Evolutionary conservation across 306 rosid species (phyloP), one percentile per base, ranked within the genome.

Genomic region (Vigna angularis): DNA sequence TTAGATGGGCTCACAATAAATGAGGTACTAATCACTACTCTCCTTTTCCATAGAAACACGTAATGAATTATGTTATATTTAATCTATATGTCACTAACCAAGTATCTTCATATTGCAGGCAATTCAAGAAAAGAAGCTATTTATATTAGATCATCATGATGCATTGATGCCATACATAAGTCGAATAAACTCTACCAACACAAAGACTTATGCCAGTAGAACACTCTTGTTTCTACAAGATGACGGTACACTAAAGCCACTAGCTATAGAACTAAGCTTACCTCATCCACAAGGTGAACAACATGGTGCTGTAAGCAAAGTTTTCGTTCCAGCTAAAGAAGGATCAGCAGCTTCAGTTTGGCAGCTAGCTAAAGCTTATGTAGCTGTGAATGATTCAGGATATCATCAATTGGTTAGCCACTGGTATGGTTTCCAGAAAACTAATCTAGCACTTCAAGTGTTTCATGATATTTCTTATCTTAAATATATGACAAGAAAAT

Each of bases 341-440:
- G 94, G 91, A 9, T 81, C 85, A 1, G 93, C 91, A 13, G 91
- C 90, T 36, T 65, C 97, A 0, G 86, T 95, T 59, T 95, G 99
- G 99, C 98, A 92, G 72, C 78, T 95, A 42, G 98, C 99, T 6
- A 95, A 93, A 82, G 98, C 98, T 75, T 95, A 91, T 73, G 98
- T 81, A 50, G 89, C 97, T 11, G 97, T 95, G 6, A 93, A 87
- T 52, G 99, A 95, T 86, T 93, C 99, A 14, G 99, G 98, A 64
- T 93, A 90, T 74, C 99, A 95, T 74, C 99, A 95, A 66, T 88
- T 95, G 28, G 86, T 95, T 63, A 89, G 97, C 88, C 99, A 95
- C 83, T 95, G 99, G 99, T 94, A 94, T 56, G 82, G 53, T 26
- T 17, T 64, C 49, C 34, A 74, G 18, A 61, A 40, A 53, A 58